phyloP scores from a whole-genome alignment of 768 basidiomycete species.

The Rickenella mellea region DNA sequence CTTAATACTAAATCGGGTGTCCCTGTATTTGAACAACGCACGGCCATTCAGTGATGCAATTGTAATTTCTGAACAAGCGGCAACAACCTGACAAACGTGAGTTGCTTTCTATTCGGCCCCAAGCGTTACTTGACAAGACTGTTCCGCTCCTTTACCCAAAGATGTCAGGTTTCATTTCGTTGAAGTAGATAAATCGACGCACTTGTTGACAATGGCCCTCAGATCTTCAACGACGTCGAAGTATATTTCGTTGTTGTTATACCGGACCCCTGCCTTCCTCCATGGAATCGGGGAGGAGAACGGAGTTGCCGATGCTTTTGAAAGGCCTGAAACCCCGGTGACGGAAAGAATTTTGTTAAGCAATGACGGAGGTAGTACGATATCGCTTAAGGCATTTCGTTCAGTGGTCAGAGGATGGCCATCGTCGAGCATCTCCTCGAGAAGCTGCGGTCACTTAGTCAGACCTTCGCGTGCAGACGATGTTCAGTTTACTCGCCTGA shows the following conservation, averaged over 20 bases:
- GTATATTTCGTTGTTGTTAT: constrained; percentile 86
- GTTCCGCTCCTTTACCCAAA: constrained; percentile 8
- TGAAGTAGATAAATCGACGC: constrained; percentile 12
- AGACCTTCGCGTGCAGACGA: constrained; percentile 4
- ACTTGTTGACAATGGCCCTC: constrained; percentile 73
- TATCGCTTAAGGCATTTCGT: constrained; percentile 81
- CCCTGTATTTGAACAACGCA: constrained; percentile 31
- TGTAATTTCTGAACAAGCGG: not conserved
- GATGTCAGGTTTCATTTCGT: not conserved
- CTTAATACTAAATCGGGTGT: constrained; percentile 81
- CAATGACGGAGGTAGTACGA: constrained; percentile 86
- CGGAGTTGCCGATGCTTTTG: constrained; percentile 28
- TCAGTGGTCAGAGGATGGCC: constrained; percentile 89
- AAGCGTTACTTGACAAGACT: constrained; percentile 10
- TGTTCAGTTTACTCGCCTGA: constrained; percentile 45
- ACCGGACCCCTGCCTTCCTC: constrained; percentile 75
- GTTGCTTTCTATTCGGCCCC: constrained; percentile 13
- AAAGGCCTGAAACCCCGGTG: constrained; percentile 39
- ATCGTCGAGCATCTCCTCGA: constrained; percentile 93
- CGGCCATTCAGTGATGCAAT: not conserved
- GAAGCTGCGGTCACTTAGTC: constrained; percentile 40
- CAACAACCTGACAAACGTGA: constrained; percentile 17
- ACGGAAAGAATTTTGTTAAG: constrained; percentile 57
- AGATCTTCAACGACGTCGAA: constrained; percentile 86
- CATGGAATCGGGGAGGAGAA: constrained; percentile 92